Conservation (phyloP, 2,329 filamentous ascomycete species). For the Botrytis galanthina region DNA sequence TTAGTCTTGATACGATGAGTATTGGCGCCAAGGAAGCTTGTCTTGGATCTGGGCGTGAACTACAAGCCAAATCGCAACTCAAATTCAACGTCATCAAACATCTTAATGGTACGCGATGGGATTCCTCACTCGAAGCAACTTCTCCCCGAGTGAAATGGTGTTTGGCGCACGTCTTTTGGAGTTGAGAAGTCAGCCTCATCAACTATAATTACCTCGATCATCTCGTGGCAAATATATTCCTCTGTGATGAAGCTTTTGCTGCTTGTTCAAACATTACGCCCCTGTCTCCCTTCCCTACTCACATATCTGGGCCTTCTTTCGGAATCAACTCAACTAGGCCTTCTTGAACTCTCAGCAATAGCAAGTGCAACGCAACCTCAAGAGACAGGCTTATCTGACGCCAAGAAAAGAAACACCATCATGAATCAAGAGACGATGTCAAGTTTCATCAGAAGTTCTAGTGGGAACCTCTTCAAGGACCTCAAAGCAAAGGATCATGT, state of each 20-base stretch:
- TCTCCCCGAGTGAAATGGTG: neutral
- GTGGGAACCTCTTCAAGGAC: neutral
- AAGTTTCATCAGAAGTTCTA: neutral
- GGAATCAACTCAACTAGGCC: neutral
- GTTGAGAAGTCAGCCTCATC: too few relatives aligned
- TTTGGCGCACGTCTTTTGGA: neutral
- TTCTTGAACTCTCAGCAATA: neutral
- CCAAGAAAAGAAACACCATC: neutral
- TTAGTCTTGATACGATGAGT: neutral
- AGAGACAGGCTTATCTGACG: neutral
- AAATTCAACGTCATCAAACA: slow-evolving; percentile 19
- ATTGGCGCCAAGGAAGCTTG: slow-evolving; percentile 19
- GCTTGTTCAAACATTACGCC: neutral
- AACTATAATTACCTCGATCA: neutral
- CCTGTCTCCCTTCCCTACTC: neutral
- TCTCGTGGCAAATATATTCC: neutral
- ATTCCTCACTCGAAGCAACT: neutral
- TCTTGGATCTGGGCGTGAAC: neutral
- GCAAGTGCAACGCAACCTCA: neutral
- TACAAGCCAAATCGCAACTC: neutral
- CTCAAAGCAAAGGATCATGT: too few relatives aligned
- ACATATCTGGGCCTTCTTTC: neutral
- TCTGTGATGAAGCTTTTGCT: neutral
- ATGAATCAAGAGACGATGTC: neutral
- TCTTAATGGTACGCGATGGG: neutral